Evolutionary conservation across 306 rosid genomes (phyloP).

Genomic region (Cucurbita ficifolia): DNA sequence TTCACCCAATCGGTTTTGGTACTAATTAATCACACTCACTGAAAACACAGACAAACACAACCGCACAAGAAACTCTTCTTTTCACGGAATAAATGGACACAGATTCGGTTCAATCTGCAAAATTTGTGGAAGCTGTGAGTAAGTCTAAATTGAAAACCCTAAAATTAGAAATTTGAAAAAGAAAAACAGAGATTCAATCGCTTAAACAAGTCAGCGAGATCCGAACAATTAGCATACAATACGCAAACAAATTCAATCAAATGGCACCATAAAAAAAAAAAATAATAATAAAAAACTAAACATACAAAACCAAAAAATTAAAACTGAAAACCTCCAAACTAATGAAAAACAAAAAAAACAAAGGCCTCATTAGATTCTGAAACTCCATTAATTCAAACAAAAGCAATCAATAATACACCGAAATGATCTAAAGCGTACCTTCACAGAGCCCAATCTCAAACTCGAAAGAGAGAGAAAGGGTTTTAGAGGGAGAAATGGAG

Average conservation of each 20-base stretch:
- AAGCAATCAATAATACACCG: neutral
- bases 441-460: neutral
- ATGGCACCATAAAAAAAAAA: neutral
- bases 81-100: conserved; percentile 4
- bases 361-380: neutral
- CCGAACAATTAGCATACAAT: conserved; percentile 13
- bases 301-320: neutral
- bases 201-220: conserved; percentile 16
- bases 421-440: conserved; percentile 5
- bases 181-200: neutral
- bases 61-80: neutral
- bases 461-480: neutral
- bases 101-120: conserved; percentile 25
- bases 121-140: conserved; percentile 15
- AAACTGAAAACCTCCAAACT: neutral
- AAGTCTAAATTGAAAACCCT: conserved; percentile 19
- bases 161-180: conserved; percentile 10
- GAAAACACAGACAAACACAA: conserved; percentile 6
- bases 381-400: neutral
- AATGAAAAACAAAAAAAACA: neutral
- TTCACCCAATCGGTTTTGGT: neutral
- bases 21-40: conserved; percentile 4
- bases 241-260: conserved; percentile 2
- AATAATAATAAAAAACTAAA: neutral
- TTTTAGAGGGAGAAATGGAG: neutral